Evolutionary conservation across 345 rosid genomes (phyloP).

Genomic region (Arabidopsis arenosa): DNA sequence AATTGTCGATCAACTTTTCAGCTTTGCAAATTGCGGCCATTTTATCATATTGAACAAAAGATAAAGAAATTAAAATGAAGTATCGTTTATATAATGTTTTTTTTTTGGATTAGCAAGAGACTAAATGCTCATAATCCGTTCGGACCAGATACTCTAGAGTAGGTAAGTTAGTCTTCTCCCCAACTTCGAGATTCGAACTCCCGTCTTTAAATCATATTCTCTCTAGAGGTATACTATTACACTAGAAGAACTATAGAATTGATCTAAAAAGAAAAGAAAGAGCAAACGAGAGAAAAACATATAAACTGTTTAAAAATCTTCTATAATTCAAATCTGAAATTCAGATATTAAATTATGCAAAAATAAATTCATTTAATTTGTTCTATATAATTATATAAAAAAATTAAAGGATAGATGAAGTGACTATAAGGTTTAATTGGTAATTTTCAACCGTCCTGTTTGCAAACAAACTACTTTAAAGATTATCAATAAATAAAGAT

Average conservation of each 20-base stretch:
- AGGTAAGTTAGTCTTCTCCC: neutral
- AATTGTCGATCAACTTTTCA: constrained; percentile 33
- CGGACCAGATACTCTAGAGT: neutral
- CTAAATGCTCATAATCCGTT: neutral
- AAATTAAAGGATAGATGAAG: too few relatives aligned
- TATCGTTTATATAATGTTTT: neutral
- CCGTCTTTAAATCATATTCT: neutral
- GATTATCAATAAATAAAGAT: too few relatives aligned
- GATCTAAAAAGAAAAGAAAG: too few relatives aligned
- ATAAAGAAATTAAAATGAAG: neutral
- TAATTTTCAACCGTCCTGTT: too few relatives aligned
- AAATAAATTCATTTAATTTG: too few relatives aligned
- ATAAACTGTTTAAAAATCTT: too few relatives aligned
- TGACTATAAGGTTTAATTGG: too few relatives aligned
- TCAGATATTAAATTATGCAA: too few relatives aligned
- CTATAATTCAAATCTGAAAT: too few relatives aligned
- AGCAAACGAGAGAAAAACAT: too few relatives aligned
- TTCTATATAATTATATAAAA: too few relatives aligned
- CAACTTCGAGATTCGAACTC: neutral
- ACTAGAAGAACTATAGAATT: neutral
- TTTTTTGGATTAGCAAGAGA: neutral
- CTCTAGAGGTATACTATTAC: neutral
- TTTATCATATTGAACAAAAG: constrained; percentile 25
- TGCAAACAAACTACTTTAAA: too few relatives aligned
- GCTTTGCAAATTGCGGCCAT: constrained; percentile 19